Conservation (phyloP, 768 basidiomycete genomes). For the Podaxis sp. region DNA sequence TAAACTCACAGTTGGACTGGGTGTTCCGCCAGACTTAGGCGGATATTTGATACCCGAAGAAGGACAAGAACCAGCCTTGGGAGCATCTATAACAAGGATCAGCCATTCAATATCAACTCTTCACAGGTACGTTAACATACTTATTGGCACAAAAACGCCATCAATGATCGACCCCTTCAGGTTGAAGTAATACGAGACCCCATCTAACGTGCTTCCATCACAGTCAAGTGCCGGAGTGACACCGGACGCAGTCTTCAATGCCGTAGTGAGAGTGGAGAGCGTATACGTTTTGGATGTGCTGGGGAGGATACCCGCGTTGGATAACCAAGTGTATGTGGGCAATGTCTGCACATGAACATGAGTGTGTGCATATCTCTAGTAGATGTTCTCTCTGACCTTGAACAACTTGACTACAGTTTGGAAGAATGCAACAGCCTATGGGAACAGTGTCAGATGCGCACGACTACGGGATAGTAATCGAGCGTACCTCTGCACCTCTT, state of each 20-base stretch:
- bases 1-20: constrained; percentile 27
- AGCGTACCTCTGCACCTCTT: constrained; percentile 56
- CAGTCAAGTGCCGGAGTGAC: constrained; percentile 45
- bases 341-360: constrained; percentile 40
- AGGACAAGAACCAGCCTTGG: constrained; percentile 48
- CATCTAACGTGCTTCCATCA: constrained; percentile 27
- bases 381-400: constrained; percentile 34
- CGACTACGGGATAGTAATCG: background rate
- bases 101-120: background rate
- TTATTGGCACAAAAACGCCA: constrained; percentile 59
- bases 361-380: constrained; percentile 31
- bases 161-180: constrained; percentile 66
- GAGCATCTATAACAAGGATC: constrained; percentile 41
- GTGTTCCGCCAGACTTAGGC: constrained; percentile 45
- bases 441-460: background rate
- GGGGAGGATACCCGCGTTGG: constrained; percentile 72
- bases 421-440: constrained; percentile 69
- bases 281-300: constrained; percentile 57
- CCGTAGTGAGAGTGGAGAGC: constrained; percentile 50
- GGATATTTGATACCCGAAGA: constrained; percentile 61
- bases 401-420: constrained; percentile 57
- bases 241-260: constrained; percentile 54
- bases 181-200: constrained; percentile 65
- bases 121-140: constrained; percentile 32
- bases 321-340: constrained; percentile 75